Percentiles rank a stretch among this genome's conserved stretches.
Conservation (phyloP, 2,329 filamentous ascomycete species). For the Aspergillus amoenus region DNA sequence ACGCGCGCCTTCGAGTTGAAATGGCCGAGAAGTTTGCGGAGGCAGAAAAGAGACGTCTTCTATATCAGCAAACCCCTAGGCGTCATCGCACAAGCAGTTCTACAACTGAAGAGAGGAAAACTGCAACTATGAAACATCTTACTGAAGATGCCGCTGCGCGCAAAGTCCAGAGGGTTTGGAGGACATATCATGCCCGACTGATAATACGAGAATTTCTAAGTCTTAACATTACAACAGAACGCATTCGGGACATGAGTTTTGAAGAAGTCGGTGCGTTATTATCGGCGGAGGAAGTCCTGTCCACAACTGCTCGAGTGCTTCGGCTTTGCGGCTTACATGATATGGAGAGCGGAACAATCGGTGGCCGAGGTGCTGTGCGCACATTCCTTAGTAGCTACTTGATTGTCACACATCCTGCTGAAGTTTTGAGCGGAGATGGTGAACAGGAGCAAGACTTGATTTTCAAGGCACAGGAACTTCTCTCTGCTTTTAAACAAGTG, state of each 20-base stretch:
- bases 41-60: constrained; percentile 56
- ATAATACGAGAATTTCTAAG: constrained; percentile 52
- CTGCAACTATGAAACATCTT: constrained; percentile 38
- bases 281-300: constrained; percentile 54
- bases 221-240: constrained; percentile 54
- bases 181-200: constrained; percentile 48
- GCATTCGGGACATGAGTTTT: constrained; percentile 54
- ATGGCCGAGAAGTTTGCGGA: constrained; percentile 67
- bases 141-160: constrained; percentile 55
- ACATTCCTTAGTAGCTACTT: constrained; percentile 65
- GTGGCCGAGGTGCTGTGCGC: constrained; percentile 54
- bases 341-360: constrained; percentile 47
- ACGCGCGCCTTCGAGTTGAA: constrained; percentile 57
- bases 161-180: constrained; percentile 60
- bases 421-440: constrained; percentile 61
- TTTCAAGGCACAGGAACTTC: constrained; percentile 58
- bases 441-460: constrained; percentile 64
- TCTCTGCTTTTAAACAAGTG: constrained; percentile 56
- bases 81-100: constrained; percentile 54
- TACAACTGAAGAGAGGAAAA: constrained; percentile 44
- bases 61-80: constrained; percentile 49
- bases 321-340: constrained; percentile 57
- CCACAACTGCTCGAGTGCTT: constrained; percentile 55
- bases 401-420: constrained; percentile 60
- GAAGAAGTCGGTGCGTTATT: constrained; percentile 59